Percentiles rank a stretch among this genome's conserved stretches.
phyloP scores from a whole-genome alignment of 805 yeast species.

The Pachysolen tannophilus region DNA sequence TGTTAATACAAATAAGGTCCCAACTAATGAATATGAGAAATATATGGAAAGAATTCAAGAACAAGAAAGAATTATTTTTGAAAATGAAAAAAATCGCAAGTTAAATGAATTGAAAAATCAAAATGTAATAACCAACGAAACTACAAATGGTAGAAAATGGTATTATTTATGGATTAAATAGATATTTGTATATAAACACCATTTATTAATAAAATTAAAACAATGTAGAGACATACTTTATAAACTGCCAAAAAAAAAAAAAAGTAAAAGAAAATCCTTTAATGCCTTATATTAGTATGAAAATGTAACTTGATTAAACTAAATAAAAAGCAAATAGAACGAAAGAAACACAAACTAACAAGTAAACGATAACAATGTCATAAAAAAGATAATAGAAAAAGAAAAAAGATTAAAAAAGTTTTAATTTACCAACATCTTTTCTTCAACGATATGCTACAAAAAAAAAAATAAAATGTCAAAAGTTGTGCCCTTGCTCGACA shows the following conservation, averaged over 20 bases:
- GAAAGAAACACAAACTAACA: neutral
- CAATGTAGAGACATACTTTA: too few species aligned
- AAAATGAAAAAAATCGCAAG: slow-evolving; percentile 11
- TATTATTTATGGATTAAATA: slow-evolving; percentile 43
- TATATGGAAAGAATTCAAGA: slow-evolving; percentile 11
- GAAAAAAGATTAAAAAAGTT: neutral
- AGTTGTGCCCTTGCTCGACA: too few species aligned
- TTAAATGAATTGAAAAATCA: slow-evolving; percentile 2
- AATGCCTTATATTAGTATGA: too few species aligned
- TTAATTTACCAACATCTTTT: slow-evolving; percentile 18
- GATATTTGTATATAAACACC: slow-evolving; percentile 7
- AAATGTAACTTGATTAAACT: too few species aligned
- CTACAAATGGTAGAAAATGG: slow-evolving; percentile 28
- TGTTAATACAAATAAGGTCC: slow-evolving; percentile 20
- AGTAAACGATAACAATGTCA: neutral
- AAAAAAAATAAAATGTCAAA: too few species aligned
- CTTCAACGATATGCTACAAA: too few species aligned
- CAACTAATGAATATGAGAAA: slow-evolving; percentile 20
- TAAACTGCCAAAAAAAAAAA: too few species aligned
- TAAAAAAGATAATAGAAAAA: slow-evolving; percentile 1
- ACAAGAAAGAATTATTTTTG: slow-evolving; percentile 14
- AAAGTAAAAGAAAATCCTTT: too few species aligned
- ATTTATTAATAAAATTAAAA: too few species aligned
- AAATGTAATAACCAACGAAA: slow-evolving; percentile 1
- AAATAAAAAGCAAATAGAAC: slow-evolving; percentile 2